A percentile compares a stretch with the other conserved stretches of the same genome.
Conservation (phyloP, 2,329 filamentous ascomycete genomes). For the Geoglossum cookeanum region DNA sequence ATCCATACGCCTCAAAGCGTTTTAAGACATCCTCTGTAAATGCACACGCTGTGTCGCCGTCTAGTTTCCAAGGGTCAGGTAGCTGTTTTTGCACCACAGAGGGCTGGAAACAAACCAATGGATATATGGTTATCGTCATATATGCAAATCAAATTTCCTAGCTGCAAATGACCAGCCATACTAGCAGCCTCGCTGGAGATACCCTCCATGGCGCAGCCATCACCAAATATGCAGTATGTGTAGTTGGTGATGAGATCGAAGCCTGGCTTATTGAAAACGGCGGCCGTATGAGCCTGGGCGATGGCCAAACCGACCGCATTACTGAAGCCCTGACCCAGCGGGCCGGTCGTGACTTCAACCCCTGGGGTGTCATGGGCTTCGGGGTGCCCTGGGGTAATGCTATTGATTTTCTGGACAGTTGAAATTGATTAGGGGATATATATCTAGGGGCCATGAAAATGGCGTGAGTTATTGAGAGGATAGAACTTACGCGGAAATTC, state of each 20-base stretch:
- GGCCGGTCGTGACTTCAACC: slow-evolving; percentile 94
- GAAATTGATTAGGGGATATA: background rate
- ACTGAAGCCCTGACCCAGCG: slow-evolving; percentile 89
- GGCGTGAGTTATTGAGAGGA: background rate
- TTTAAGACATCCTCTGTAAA: slow-evolving; percentile 95
- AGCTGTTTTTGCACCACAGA: background rate
- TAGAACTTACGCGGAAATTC: slow-evolving; percentile 67
- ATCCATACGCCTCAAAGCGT: slow-evolving; percentile 93
- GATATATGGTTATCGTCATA: slow-evolving; percentile 99
- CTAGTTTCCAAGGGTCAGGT: slow-evolving; percentile 22
- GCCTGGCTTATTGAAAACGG: slow-evolving; percentile 89
- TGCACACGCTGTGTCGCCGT: slow-evolving; percentile 86
- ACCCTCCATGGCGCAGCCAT: slow-evolving; percentile 98
- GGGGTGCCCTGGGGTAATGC: slow-evolving; percentile 87
- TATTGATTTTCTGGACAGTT: slow-evolving; percentile 39
- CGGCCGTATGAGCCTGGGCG: slow-evolving; percentile 79
- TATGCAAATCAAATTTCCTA: slow-evolving; percentile 91
- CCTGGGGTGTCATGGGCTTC: slow-evolving; percentile 93
- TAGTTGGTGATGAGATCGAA: slow-evolving; percentile 88
- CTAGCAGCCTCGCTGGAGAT: slow-evolving; percentile 84
- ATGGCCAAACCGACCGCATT: slow-evolving; percentile 97
- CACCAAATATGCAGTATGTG: slow-evolving; percentile 92
- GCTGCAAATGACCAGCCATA: slow-evolving; percentile 84
- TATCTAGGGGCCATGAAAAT: background rate
- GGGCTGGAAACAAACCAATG: slow-evolving; percentile 32